A percentile compares a stretch with the other conserved stretches of the same genome.
phyloP scores from a whole-genome alignment of 345 rosid genomes.

The Pseudoturritis turrita region DNA sequence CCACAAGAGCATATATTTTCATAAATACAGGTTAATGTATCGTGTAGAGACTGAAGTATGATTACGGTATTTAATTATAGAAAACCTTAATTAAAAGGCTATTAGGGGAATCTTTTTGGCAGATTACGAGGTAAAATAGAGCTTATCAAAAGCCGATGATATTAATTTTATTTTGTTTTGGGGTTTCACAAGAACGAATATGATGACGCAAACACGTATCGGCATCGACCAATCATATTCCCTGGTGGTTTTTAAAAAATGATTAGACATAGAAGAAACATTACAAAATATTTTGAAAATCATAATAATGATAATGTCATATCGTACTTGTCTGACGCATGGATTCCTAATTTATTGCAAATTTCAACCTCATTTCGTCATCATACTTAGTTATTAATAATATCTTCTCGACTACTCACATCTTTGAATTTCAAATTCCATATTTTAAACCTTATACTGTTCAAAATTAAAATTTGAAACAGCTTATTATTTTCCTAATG shows the following conservation, averaged over 20 bases:
- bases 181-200: conserved; percentile 26
- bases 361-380: conserved; percentile 33
- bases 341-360: conserved; percentile 28
- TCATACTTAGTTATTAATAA: conserved; percentile 6
- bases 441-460: neutral
- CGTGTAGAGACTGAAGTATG: neutral
- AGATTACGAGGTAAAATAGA: conserved; percentile 23
- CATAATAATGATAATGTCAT: conserved; percentile 23
- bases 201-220: conserved; percentile 35
- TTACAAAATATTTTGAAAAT: conserved; percentile 22
- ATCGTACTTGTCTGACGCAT: conserved; percentile 32
- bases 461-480: neutral
- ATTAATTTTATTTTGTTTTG: neutral
- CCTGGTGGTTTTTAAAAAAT: conserved; percentile 14
- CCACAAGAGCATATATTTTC: no score
- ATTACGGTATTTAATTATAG: neutral
- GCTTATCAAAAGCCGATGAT: conserved; percentile 23
- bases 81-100: conserved; percentile 17
- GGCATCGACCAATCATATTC: conserved; percentile 23
- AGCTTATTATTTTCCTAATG: neutral
- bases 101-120: conserved; percentile 12
- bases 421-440: conserved; percentile 32
- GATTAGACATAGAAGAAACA: conserved; percentile 23
- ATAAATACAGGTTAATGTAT: neutral
- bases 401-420: conserved; percentile 18